These are phyloP conservation scores for Hygrocybe coccinea DNA, from an alignment of 768 basidiomycete genomes.

Conservation along the genomic window DNA sequence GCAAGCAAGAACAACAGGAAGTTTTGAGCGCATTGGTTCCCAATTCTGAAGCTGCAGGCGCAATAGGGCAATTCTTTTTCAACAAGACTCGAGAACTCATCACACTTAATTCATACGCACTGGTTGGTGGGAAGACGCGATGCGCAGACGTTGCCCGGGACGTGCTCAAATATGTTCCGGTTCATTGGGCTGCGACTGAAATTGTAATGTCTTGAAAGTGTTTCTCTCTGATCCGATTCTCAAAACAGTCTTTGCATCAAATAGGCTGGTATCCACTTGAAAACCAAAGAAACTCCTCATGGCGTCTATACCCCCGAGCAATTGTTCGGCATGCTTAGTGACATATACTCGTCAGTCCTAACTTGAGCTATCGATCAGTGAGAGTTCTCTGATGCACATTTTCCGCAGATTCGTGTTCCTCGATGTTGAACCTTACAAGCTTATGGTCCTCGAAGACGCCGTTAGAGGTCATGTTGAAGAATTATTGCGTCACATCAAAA, in stretches of 20 bases:
- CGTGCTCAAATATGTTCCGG: conserved; percentile 59
- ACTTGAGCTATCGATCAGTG: neutral
- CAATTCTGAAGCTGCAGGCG: conserved; percentile 43
- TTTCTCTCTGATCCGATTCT: neutral
- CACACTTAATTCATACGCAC: conserved; percentile 44
- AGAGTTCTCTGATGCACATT: neutral
- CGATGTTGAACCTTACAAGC: conserved; percentile 55
- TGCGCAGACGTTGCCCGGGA: conserved; percentile 65
- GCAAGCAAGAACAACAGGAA: conserved; percentile 44
- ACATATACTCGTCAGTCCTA: conserved; percentile 61
- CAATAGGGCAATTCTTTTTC: conserved; percentile 60
- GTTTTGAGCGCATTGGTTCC: conserved; percentile 46
- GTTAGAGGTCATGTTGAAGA: conserved; percentile 50
- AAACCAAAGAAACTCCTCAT: conserved; percentile 45
- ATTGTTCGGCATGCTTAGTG: conserved; percentile 58
- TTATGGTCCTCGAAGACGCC: conserved; percentile 50
- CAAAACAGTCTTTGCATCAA: neutral
- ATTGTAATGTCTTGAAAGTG: conserved; percentile 44
- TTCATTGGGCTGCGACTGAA: conserved; percentile 65
- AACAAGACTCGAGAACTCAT: conserved; percentile 60
- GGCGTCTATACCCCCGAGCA: conserved; percentile 61
- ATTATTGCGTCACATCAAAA: conserved; percentile 54
- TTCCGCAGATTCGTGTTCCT: conserved; percentile 66
- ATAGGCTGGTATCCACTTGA: conserved; percentile 71
- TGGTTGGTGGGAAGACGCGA: conserved; percentile 50